Base-by-base conservation (phyloP, 208 protist genomes). In the Trypanosoma mega region DNA sequence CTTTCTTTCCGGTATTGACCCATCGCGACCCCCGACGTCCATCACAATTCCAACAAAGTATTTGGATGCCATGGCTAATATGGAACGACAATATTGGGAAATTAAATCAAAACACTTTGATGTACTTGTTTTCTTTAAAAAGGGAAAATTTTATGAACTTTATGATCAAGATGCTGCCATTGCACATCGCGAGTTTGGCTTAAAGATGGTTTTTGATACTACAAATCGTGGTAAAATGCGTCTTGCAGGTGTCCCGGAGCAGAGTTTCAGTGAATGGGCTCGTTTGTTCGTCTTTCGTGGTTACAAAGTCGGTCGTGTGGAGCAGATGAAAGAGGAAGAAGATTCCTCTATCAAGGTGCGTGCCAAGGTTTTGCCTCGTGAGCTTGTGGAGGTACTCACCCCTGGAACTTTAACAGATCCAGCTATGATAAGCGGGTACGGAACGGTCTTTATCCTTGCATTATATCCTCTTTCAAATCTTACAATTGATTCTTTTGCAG, bases 81-180 rank as follows among this genome's bases (percentile, higher is more conserved):
- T 98, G 85, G 95, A 98, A 77, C 76, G 92, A 2, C 97, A 98
- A 65, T 98, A 98, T 59, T 98, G 97, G 97, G 81, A 92, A 24
- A 98, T 98, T 21, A 98, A 98, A 66, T 61, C 72, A 36, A 68
- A 92, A 9, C 58, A 97, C 54, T 98, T 80, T 75, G 94, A 98
- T 62, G 80, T 92, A 11, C 26, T 98, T 9, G 72, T 98, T 18
- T 97, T 98, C 39, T 98, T 98, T 70, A 98, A 98, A 65, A 98
- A 98, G 70, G 96, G 94, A 20, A 96, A 95, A 50, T 98, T 98
- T 76, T 98, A 98, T 78, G 96, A 98, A 60, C 68, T 98, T 1
- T 98, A 98, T 63, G 96, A 98, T 64, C 71, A 79, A 39, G 96
- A 98, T 58, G 95, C 94, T 1, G 88, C 94, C 6, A 92, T 98